Conservation (phyloP, 139 green algal species). For the Desmodesmus armatus region DNA sequence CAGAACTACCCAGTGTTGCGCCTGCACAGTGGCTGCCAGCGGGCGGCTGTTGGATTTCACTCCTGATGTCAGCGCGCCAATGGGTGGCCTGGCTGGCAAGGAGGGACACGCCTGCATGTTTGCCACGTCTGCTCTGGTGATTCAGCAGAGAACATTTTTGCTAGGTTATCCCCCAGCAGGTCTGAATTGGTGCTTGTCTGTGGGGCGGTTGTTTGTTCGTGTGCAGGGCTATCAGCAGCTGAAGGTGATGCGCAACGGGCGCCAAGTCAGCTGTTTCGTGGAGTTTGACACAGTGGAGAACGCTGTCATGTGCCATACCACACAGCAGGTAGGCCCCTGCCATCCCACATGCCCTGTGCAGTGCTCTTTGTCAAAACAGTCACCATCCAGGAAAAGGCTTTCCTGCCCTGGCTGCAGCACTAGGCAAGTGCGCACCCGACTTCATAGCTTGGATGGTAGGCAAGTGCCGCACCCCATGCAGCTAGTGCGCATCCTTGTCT, state of each 20-base stretch:
- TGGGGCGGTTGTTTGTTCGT: neutral
- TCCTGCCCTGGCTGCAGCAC: too few relatives aligned
- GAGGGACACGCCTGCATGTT: neutral
- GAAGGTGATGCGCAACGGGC: constrained; percentile 78
- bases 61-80: neutral
- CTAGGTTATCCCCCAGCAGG: too few relatives aligned
- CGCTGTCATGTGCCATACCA: constrained; percentile 10
- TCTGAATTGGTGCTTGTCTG: too few relatives aligned
- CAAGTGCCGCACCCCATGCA: too few relatives aligned
- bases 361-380: too few relatives aligned
- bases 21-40: neutral
- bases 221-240: constrained; percentile 83
- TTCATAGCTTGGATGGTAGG: too few relatives aligned
- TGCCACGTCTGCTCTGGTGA: too few relatives aligned
- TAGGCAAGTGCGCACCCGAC: too few relatives aligned
- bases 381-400: too few relatives aligned
- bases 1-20: neutral
- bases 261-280: constrained; percentile 83
- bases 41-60: too few relatives aligned
- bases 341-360: neutral
- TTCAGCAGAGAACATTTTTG: too few relatives aligned
- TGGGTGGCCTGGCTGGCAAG: neutral
- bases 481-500: too few relatives aligned
- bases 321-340: constrained; percentile 31
- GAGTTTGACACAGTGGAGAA: constrained; percentile 60